Evolutionary conservation across 2,329 filamentous ascomycete genomes (phyloP).

Genomic region (Colletotrichum truncatum): DNA sequence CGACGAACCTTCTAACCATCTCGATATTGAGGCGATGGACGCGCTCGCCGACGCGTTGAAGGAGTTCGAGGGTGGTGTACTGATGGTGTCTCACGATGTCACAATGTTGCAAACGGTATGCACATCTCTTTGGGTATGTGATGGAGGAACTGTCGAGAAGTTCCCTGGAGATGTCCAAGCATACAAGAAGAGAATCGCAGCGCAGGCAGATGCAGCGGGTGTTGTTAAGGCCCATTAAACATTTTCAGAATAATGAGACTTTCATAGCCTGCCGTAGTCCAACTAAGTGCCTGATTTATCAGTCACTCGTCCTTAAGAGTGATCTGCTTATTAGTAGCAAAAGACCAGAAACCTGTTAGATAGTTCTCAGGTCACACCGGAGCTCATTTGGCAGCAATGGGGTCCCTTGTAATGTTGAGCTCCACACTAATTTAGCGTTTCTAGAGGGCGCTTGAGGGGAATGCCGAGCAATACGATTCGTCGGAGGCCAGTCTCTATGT

Average conservation of each 20-base stretch:
- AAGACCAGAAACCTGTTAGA: not conserved
- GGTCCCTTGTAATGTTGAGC: not conserved
- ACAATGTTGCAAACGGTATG: constrained; percentile 98
- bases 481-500: not conserved
- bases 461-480: not conserved
- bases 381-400: constrained; percentile 21
- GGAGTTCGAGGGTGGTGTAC: constrained; percentile 90
- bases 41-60: constrained; percentile 85
- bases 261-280: not conserved
- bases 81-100: constrained; percentile 99
- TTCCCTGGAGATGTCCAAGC: constrained; percentile 94
- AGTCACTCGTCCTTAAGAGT: no score
- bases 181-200: constrained; percentile 96
- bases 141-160: constrained; percentile 92
- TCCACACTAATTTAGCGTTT: constrained; percentile 23
- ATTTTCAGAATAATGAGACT: not conserved
- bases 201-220: constrained; percentile 87
- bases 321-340: no score
- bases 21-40: constrained; percentile 99
- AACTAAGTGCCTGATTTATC: not conserved
- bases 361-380: constrained; percentile 18
- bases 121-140: constrained; percentile 95
- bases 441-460: constrained; percentile 1
- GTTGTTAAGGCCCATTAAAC: constrained; percentile 75
- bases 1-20: constrained; percentile 97